These are phyloP conservation scores for Lachnellula willkommii DNA, from an alignment of 2,329 filamentous ascomycete species.

Conservation along the genomic window DNA sequence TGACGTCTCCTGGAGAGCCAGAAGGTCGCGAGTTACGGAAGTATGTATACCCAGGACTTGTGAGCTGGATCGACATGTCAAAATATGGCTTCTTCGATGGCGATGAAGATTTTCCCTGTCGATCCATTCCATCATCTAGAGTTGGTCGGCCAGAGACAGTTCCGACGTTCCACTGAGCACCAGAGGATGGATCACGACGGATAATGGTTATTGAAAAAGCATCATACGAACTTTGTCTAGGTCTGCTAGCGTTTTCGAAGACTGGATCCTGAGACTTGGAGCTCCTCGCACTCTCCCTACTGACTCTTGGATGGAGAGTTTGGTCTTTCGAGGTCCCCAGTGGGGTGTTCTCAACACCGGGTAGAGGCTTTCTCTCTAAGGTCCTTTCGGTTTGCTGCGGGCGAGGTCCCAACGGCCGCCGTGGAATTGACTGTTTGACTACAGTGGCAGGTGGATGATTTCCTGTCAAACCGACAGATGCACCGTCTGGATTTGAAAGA, in stretches of 20 bases:
- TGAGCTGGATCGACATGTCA: conserved; percentile 30
- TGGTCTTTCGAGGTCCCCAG: not conserved
- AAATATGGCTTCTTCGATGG: conserved; percentile 35
- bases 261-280: not conserved
- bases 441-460: conserved; percentile 6
- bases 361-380: conserved; percentile 14
- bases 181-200: conserved; percentile 64
- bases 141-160: conserved; percentile 43
- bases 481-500: not conserved
- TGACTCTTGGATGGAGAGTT: not conserved
- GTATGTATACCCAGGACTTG: conserved; percentile 29
- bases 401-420: conserved; percentile 19
- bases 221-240: not conserved
- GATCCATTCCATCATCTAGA: conserved; percentile 20
- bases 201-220: conserved; percentile 49
- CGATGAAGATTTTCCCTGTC: conserved; percentile 19
- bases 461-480: not conserved
- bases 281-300: conserved; percentile 2
- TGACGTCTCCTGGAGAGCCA: conserved; percentile 4
- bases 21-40: conserved; percentile 21
- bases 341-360: conserved; percentile 15
- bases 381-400: conserved; percentile 11
- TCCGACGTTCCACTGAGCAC: conserved; percentile 71
- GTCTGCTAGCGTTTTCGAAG: not conserved
- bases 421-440: conserved; percentile 1